Base-by-base conservation (phyloP, 2,329 filamentous ascomycete genomes). In the Keithomyces neogunnii region DNA sequence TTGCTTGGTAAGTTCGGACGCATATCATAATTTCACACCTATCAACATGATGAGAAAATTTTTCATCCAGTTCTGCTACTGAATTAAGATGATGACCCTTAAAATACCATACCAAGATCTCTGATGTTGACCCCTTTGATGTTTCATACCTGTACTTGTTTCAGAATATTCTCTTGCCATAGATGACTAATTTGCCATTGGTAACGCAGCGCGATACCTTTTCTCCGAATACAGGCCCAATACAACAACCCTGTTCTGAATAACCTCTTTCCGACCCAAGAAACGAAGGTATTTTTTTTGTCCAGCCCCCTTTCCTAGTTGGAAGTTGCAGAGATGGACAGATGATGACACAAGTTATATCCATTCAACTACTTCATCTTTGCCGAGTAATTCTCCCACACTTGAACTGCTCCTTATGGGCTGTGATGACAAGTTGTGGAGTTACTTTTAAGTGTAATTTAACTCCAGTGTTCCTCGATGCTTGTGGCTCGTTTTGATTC, bases 21-120 rank as follows among this genome's bases (percentile, higher is more conserved):
- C 19, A 19, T 19, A 19, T 19, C 19, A 19, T 50, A 56, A 53
- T 38, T 49, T 50, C 45, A 45, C 51, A 52, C 49, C 53, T 47
- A 54, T 56, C 52, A 48, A 54, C 47, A 74, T 85, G 83, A 86
- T 86, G 82, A 86, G 72, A 82, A 73, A 70, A 60, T 57, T 69
- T 71, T 73, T 74, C 67, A 74, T 77, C 77, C 83, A 86, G 83
- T 86, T 86, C 83, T 86, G 83, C 83, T 86, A 78, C 83, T 86
- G 83, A 86, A 80, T 61, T 63, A 66, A 60, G 69, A 71, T 85
- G 82, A 84, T 78, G 82, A 84, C 67, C 80, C 68, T 73, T 67
- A 72, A 73, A 75, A 81, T 84, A 70, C 81, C 81, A 85, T 74
- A 84, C 68, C 74, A 78, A 74, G 70, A 70, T 75, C 74, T 82